Conservation (phyloP, 805 yeast genomes). For the Cyberlindnera suaveolens region DNA sequence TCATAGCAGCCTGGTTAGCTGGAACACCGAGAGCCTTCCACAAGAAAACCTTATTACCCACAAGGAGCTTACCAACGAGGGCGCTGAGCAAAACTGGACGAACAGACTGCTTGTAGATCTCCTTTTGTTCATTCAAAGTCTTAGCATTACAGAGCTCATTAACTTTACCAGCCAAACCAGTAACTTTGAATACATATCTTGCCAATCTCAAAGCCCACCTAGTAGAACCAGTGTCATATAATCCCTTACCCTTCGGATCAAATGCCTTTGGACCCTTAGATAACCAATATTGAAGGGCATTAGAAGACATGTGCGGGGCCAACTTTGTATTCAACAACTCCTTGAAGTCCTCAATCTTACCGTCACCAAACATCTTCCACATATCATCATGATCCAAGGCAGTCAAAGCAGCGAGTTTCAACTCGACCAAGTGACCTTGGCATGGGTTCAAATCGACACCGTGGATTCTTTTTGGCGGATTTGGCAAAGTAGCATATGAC, state of each 20-base stretch:
- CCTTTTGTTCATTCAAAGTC: slow-evolving; percentile 54
- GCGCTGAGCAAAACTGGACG: slow-evolving; percentile 71
- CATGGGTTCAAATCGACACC: slow-evolving; percentile 83
- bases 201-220: slow-evolving; percentile 80
- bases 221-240: slow-evolving; percentile 78
- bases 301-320: slow-evolving; percentile 68
- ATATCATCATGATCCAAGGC: slow-evolving; percentile 49
- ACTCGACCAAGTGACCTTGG: slow-evolving; percentile 74
- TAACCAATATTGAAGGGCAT: slow-evolving; percentile 79
- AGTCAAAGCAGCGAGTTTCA: slow-evolving; percentile 67
- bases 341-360: slow-evolving; percentile 48
- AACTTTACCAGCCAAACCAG: slow-evolving; percentile 48
- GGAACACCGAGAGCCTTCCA: slow-evolving; percentile 94
- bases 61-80: slow-evolving; percentile 54
- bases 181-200: slow-evolving; percentile 46
- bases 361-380: slow-evolving; percentile 77
- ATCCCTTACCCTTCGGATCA: slow-evolving; percentile 46
- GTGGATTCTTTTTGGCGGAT: slow-evolving; percentile 71
- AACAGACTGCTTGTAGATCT: slow-evolving; percentile 56
- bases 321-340: slow-evolving; percentile 49
- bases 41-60: slow-evolving; percentile 79
- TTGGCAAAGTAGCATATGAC: slow-evolving; percentile 61
- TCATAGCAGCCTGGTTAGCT: slow-evolving; percentile 74
- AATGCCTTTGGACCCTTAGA: slow-evolving; percentile 57
- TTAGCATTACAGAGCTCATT: slow-evolving; percentile 50